Conservation (phyloP, 2,329 filamentous ascomycete species). For the Aureobasidium subglaciale region DNA sequence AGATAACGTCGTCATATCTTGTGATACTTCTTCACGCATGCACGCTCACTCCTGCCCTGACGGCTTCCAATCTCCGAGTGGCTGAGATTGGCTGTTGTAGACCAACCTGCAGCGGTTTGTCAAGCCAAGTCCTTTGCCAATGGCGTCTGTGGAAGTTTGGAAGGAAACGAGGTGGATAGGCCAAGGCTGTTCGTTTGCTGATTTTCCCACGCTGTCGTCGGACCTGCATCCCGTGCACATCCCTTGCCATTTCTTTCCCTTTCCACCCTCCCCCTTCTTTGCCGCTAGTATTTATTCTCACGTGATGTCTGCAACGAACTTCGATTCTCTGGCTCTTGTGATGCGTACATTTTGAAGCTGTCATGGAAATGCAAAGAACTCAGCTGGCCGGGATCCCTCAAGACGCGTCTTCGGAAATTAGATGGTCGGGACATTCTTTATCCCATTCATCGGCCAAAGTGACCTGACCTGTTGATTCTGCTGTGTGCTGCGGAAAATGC, state of each 20-base stretch:
- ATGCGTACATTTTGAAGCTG: not conserved
- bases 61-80: conserved; percentile 5
- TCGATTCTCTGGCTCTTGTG: not conserved
- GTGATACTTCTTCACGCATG: not conserved
- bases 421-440: not conserved
- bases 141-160: not conserved
- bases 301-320: not conserved
- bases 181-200: not conserved
- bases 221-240: not conserved
- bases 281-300: not conserved
- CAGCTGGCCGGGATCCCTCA: not conserved
- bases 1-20: not conserved
- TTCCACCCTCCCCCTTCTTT: not conserved
- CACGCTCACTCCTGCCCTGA: not conserved
- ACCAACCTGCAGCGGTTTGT: conserved; percentile 2
- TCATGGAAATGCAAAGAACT: not conserved
- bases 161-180: not conserved
- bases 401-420: not conserved
- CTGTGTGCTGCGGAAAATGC: no score
- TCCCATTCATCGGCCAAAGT: not conserved
- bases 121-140: conserved; percentile 7
- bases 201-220: not conserved
- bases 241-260: not conserved
- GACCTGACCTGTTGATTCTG: no score
- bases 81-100: not conserved